A percentile compares a stretch with the other conserved stretches of the same genome.
Evolutionary conservation across 2,329 filamentous ascomycete species (phyloP).

Genomic region (Phoma sp.): DNA sequence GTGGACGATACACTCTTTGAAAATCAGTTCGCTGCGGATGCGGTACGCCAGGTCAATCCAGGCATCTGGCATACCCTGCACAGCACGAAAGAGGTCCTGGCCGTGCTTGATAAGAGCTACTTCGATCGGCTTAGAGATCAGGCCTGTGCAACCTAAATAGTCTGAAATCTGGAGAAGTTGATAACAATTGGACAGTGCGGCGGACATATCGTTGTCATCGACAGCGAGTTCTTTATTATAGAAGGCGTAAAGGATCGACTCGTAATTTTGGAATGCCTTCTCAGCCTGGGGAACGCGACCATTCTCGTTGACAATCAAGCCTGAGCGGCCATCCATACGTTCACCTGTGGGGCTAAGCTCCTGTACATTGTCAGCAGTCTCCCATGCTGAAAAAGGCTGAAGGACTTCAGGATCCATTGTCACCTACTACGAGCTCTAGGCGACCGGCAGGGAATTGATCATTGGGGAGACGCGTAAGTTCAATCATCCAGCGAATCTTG

Average conservation of each 20-base stretch:
- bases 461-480: slow-evolving; percentile 35
- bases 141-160: slow-evolving; percentile 53
- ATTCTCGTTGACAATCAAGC: slow-evolving; percentile 45
- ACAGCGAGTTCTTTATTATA: slow-evolving; percentile 55
- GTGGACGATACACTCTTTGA: slow-evolving; percentile 56
- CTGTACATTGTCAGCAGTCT: slow-evolving; percentile 27
- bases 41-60: slow-evolving; percentile 58
- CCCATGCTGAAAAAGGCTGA: background rate
- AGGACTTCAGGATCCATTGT: background rate
- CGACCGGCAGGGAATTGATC: slow-evolving; percentile 29
- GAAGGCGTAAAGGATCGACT: slow-evolving; percentile 56
- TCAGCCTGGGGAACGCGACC: slow-evolving; percentile 39
- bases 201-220: slow-evolving; percentile 49
- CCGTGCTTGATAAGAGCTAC: slow-evolving; percentile 57
- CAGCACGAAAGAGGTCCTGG: slow-evolving; percentile 55
- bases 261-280: slow-evolving; percentile 47
- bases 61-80: slow-evolving; percentile 51
- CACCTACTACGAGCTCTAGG: slow-evolving; percentile 37
- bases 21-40: slow-evolving; percentile 56
- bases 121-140: slow-evolving; percentile 57
- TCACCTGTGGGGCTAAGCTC: slow-evolving; percentile 46
- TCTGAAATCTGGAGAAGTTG: slow-evolving; percentile 56
- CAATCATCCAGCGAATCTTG: slow-evolving; percentile 44
- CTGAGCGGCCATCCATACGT: slow-evolving; percentile 23
- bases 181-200: slow-evolving; percentile 51